Evolutionary conservation across 2,329 filamentous ascomycete genomes (phyloP).

Genomic region (Trematosphaeria pertusa): DNA sequence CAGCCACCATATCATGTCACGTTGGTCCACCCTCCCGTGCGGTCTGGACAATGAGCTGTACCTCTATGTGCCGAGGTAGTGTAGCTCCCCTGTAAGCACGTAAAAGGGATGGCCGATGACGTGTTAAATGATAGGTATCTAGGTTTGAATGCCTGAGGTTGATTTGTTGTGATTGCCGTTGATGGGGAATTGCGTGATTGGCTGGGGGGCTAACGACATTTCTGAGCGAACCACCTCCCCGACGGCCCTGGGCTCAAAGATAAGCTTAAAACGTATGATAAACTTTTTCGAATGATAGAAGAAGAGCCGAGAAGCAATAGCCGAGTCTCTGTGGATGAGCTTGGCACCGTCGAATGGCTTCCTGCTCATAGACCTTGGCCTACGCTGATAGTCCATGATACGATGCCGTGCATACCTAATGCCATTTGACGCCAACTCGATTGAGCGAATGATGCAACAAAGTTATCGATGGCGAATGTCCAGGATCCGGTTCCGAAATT

Average conservation of each 20-base stretch:
- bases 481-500: too few relatives aligned
- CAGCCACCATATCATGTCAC: slow-evolving; percentile 1
- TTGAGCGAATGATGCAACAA: slow-evolving; percentile 17
- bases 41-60: background rate
- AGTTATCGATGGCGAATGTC: too few relatives aligned
- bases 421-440: slow-evolving; percentile 29
- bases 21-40: background rate
- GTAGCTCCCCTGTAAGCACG: slow-evolving; percentile 40
- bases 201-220: slow-evolving; percentile 38
- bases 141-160: slow-evolving; percentile 15
- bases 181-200: slow-evolving; percentile 44
- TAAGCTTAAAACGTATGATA: too few relatives aligned
- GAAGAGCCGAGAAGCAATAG: too few relatives aligned
- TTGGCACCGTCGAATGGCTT: background rate
- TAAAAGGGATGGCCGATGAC: slow-evolving; percentile 21
- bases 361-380: slow-evolving; percentile 3
- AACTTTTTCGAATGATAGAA: too few relatives aligned
- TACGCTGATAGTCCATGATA: slow-evolving; percentile 25
- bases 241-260: slow-evolving; percentile 7
- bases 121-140: slow-evolving; percentile 1
- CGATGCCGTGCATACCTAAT: slow-evolving; percentile 39
- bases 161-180: slow-evolving; percentile 28
- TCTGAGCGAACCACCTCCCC: slow-evolving; percentile 14
- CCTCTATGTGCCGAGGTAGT: too few relatives aligned
- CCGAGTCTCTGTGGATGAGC: background rate